Evolutionary conservation across 805 yeast genomes (phyloP).

Genomic region (Candida sanyiensis): DNA sequence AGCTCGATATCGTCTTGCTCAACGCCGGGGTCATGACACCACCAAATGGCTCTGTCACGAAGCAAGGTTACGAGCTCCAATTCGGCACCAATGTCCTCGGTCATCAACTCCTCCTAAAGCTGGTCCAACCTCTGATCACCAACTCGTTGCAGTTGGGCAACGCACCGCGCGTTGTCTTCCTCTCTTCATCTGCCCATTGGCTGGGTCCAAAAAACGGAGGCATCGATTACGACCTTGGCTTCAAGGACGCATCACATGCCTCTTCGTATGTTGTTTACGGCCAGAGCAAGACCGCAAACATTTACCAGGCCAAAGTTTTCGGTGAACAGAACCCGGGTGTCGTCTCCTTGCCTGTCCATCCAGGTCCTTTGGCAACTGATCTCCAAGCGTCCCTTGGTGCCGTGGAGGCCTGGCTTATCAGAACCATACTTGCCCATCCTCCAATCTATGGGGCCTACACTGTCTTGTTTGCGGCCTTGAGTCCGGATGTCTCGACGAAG

Average conservation of each 20-base stretch:
- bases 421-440: neutral
- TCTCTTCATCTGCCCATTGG: slow-evolving; percentile 35
- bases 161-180: slow-evolving; percentile 39
- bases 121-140: slow-evolving; percentile 33
- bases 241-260: slow-evolving; percentile 16
- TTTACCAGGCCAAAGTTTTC: slow-evolving; percentile 34
- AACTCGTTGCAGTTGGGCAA: slow-evolving; percentile 26
- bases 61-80: slow-evolving; percentile 42
- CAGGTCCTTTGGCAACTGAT: slow-evolving; percentile 36
- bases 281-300: slow-evolving; percentile 39
- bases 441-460: slow-evolving; percentile 37
- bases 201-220: slow-evolving; percentile 29
- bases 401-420: neutral
- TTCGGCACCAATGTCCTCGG: slow-evolving; percentile 44
- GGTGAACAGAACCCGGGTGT: slow-evolving; percentile 28
- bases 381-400: slow-evolving; percentile 25
- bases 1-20: slow-evolving; percentile 33
- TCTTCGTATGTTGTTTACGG: slow-evolving; percentile 24
- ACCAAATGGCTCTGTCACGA: slow-evolving; percentile 31
- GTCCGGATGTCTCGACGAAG: slow-evolving; percentile 31
- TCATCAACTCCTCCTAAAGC: slow-evolving; percentile 38
- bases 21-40: slow-evolving; percentile 43
- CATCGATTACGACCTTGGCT: slow-evolving; percentile 30
- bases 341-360: slow-evolving; percentile 34
- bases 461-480: slow-evolving; percentile 38